phyloP scores from a whole-genome alignment of 345 rosid species.

The Dipteronia dyeriana region DNA sequence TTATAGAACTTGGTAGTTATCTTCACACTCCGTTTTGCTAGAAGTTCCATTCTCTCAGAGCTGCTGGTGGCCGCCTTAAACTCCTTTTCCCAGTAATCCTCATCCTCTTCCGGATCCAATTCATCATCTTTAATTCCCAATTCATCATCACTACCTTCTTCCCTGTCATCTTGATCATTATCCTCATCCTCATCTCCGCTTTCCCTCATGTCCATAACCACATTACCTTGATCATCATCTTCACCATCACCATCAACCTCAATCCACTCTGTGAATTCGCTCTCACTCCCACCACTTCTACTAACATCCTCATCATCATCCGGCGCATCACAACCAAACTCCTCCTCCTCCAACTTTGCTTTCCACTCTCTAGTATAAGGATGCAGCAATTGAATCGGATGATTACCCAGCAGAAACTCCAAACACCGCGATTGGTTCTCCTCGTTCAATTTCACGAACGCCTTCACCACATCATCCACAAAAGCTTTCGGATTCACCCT shows the following conservation, averaged over 20 bases:
- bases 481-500: conserved; percentile 73
- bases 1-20: conserved; percentile 44
- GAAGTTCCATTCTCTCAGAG: conserved; percentile 76
- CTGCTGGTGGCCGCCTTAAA: conserved; percentile 61
- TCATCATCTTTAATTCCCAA: conserved; percentile 37
- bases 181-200: conserved; percentile 31
- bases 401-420: conserved; percentile 76
- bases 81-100: conserved; percentile 66
- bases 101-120: conserved; percentile 49
- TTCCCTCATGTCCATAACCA: conserved; percentile 44
- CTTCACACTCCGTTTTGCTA: conserved; percentile 64
- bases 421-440: conserved; percentile 70
- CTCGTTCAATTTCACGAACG: conserved; percentile 72
- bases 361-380: conserved; percentile 94
- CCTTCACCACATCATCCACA: conserved; percentile 95
- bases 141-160: conserved; percentile 35
- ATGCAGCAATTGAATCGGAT: conserved; percentile 76
- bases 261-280: conserved; percentile 59
- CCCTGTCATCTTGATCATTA: conserved; percentile 39
- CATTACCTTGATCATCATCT: conserved; percentile 28
- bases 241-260: conserved; percentile 49
- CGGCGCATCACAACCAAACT: conserved; percentile 95
- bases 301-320: conserved; percentile 59
- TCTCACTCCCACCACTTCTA: conserved; percentile 31
- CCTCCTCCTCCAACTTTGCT: conserved; percentile 90